These are phyloP conservation scores for Diaporthe ilicicola DNA, from an alignment of 2,329 filamentous ascomycete genomes.

Conservation along the genomic window DNA sequence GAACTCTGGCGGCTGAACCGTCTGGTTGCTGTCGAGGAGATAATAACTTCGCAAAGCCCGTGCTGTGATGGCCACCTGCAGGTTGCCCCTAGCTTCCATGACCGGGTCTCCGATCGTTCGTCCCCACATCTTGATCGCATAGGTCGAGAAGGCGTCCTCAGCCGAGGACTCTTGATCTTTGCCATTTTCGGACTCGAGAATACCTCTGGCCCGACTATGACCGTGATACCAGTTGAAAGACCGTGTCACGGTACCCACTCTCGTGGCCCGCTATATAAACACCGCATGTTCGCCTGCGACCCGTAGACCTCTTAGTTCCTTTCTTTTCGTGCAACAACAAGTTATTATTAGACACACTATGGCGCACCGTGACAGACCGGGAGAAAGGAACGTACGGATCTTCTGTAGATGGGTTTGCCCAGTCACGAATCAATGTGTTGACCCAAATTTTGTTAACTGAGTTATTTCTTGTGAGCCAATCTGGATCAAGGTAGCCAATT, in stretches of 20 bases:
- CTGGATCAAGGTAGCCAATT: constrained; percentile 38
- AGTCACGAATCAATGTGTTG: constrained; percentile 34
- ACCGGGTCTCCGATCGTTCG: constrained; percentile 36
- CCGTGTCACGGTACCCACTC: too few species aligned
- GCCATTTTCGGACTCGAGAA: constrained; percentile 39
- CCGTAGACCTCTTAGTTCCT: too few species aligned
- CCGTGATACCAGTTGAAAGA: constrained; percentile 41
- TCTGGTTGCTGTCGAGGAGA: constrained; percentile 38
- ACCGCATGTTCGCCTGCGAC: too few species aligned
- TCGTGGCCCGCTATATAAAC: too few species aligned
- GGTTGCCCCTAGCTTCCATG: constrained; percentile 38
- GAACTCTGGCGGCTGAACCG: constrained; percentile 37
- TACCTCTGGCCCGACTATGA: constrained; percentile 41
- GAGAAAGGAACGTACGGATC: constrained; percentile 41
- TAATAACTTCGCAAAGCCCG: constrained; percentile 38
- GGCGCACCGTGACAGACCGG: constrained; percentile 38
- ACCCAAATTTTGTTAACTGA: neutral
- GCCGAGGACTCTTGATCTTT: constrained; percentile 40
- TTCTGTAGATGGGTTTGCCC: constrained; percentile 39
- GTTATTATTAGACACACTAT: too few species aligned
- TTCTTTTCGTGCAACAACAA: too few species aligned
- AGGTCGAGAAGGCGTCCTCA: constrained; percentile 40
- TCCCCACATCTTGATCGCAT: constrained; percentile 40
- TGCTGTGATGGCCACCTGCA: constrained; percentile 39
- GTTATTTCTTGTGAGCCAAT: constrained; percentile 33